These are phyloP conservation scores for Musa acuminata DNA, from an alignment of 176 grass and related monocot species.

Conservation along the genomic window DNA sequence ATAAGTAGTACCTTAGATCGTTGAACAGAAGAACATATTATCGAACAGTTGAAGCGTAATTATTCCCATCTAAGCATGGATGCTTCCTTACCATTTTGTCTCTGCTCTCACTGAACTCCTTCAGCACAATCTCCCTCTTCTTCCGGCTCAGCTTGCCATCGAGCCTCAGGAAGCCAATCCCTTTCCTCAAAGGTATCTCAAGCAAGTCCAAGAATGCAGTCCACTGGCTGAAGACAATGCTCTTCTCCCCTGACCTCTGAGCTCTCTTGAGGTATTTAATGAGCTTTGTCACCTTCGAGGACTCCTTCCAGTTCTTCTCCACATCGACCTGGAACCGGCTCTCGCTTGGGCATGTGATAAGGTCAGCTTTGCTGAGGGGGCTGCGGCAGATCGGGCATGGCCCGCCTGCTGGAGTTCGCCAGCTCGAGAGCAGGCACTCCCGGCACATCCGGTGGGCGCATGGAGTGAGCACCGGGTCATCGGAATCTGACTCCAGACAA, in stretches of 20 bases:
- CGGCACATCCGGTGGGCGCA: constrained; percentile 75
- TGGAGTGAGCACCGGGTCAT: constrained; percentile 74
- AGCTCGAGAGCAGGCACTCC: constrained; percentile 70
- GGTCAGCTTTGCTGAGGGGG: constrained; percentile 37
- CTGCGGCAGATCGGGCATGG: constrained; percentile 62
- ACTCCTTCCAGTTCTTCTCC: constrained; percentile 85
- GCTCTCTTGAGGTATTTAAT: constrained; percentile 41
- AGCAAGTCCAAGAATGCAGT: constrained; percentile 86
- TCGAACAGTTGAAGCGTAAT: no score
- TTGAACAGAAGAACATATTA: not conserved
- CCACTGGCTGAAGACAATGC: constrained; percentile 92
- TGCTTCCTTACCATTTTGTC: constrained; percentile 45
- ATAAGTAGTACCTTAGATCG: constrained; percentile 52
- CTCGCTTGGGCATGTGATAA: constrained; percentile 55
- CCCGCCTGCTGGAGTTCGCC: constrained; percentile 39
- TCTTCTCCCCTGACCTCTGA: constrained; percentile 57
- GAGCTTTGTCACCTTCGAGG: constrained; percentile 60
- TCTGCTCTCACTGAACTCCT: constrained; percentile 61
- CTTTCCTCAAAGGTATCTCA: constrained; percentile 47
- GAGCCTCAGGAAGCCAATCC: constrained; percentile 66
- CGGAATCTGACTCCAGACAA: constrained; percentile 79
- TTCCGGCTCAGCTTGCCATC: constrained; percentile 73
- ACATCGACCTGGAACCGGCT: constrained; percentile 50
- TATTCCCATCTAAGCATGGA: not conserved
- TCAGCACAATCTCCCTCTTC: constrained; percentile 54